Conservation (phyloP, 305 asterid genomes). For the Ilex paraguariensis region DNA sequence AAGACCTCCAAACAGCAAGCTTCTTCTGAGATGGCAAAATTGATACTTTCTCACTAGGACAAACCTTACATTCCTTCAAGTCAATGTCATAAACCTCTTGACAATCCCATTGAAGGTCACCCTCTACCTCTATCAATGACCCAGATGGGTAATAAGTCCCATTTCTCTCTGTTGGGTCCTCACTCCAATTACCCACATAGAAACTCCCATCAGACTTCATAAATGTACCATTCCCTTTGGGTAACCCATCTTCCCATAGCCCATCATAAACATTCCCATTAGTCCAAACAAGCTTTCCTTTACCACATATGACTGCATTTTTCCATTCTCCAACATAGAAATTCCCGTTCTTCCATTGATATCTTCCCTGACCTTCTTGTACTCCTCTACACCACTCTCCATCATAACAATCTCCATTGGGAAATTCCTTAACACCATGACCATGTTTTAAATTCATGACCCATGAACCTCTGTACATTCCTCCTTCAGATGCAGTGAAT, state of each 20-base stretch:
- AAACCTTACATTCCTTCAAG: constrained; percentile 46
- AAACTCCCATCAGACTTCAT: constrained; percentile 64
- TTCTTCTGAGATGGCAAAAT: constrained; percentile 89
- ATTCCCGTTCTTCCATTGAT: constrained; percentile 60
- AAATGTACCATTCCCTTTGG: constrained; percentile 60
- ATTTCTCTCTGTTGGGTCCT: constrained; percentile 45
- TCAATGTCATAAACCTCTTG: constrained; percentile 40
- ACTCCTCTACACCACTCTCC: constrained; percentile 68
- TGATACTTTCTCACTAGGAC: constrained; percentile 52
- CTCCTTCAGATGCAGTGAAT: constrained; percentile 52
- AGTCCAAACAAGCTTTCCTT: constrained; percentile 55
- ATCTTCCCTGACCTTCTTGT: constrained; percentile 58
- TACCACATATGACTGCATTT: constrained; percentile 45
- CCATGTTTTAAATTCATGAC: constrained; percentile 67
- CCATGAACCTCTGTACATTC: constrained; percentile 54
- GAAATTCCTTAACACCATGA: constrained; percentile 39
- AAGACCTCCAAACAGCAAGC: constrained; percentile 61
- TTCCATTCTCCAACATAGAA: constrained; percentile 56
- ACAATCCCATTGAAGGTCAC: constrained; percentile 58
- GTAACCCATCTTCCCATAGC: constrained; percentile 60
- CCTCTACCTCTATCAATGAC: constrained; percentile 32
- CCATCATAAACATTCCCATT: constrained; percentile 57
- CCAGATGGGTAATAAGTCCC: constrained; percentile 56
- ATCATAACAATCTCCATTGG: constrained; percentile 52
- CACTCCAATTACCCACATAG: constrained; percentile 65